Conservation (phyloP, 371 early-diverging fungal genomes). For the Blakeslea trispora region DNA sequence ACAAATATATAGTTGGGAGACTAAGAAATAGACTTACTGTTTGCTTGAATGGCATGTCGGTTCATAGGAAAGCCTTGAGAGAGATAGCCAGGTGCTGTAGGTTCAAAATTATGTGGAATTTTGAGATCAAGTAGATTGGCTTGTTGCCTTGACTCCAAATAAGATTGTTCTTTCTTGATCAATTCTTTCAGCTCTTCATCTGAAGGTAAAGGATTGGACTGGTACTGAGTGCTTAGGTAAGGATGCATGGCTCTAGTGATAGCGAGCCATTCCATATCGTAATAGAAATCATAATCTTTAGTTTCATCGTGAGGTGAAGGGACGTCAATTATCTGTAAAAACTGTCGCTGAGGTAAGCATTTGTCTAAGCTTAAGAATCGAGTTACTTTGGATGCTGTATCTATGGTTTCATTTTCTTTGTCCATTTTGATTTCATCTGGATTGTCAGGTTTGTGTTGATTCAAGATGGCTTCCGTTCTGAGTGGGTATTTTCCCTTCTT, state of each 20-base stretch:
- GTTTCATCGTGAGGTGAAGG: slow-evolving; percentile 33
- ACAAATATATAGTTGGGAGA: too few species aligned
- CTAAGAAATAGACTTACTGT: slow-evolving; percentile 34
- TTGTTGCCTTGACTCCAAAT: slow-evolving; percentile 22
- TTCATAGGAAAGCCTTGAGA: slow-evolving; percentile 19
- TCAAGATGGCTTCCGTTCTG: slow-evolving; percentile 2
- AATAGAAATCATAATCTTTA: slow-evolving; percentile 44
- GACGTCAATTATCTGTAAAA: slow-evolving; percentile 64
- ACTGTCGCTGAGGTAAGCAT: slow-evolving; percentile 60
- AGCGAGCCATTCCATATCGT: slow-evolving; percentile 88
- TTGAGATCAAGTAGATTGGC: slow-evolving; percentile 46
- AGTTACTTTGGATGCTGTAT: slow-evolving; percentile 38
- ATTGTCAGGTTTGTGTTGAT: neutral
- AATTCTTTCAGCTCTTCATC: slow-evolving; percentile 39
- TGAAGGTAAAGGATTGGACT: slow-evolving; percentile 48
- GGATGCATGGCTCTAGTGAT: slow-evolving; percentile 66
- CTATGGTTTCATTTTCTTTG: neutral
- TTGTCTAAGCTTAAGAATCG: slow-evolving; percentile 73
- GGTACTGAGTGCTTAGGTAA: slow-evolving; percentile 41
- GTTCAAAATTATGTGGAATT: slow-evolving; percentile 68
- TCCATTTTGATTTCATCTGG: slow-evolving; percentile 10
- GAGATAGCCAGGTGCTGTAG: slow-evolving; percentile 51
- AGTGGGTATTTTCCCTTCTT: slow-evolving; percentile 16
- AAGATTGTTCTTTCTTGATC: slow-evolving; percentile 31
- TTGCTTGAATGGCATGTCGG: slow-evolving; percentile 24